These are phyloP conservation scores for Geoglossum glabrum DNA, from an alignment of 495 filamentous ascomycete genomes.

Conservation along the genomic window DNA sequence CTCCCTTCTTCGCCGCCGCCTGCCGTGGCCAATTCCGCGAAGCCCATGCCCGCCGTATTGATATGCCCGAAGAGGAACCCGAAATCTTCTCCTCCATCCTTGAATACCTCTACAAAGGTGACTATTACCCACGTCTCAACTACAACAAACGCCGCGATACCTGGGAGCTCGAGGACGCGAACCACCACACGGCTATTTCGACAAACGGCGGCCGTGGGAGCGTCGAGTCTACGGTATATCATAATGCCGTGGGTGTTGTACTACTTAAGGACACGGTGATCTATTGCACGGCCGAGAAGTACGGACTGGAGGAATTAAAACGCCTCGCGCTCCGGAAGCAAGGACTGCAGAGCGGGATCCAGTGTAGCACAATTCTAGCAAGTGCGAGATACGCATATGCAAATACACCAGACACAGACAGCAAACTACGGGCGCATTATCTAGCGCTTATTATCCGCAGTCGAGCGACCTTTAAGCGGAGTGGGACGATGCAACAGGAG, in stretches of 20 bases:
- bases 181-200: constrained; percentile 26
- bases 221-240: constrained; percentile 53
- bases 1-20: constrained; percentile 35
- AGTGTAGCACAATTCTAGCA: constrained; percentile 68
- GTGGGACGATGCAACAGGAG: constrained; percentile 93
- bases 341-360: constrained; percentile 67
- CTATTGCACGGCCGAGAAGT: constrained; percentile 73
- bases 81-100: constrained; percentile 46
- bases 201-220: constrained; percentile 36
- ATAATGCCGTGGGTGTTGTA: constrained; percentile 38
- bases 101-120: constrained; percentile 52
- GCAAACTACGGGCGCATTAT: constrained; percentile 78
- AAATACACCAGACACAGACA: constrained; percentile 80
- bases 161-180: constrained; percentile 48
- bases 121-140: constrained; percentile 47
- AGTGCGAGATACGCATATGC: constrained; percentile 85
- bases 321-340: constrained; percentile 73
- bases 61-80: constrained; percentile 42
- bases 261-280: constrained; percentile 78
- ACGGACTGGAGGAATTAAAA: constrained; percentile 64
- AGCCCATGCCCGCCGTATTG: constrained; percentile 22
- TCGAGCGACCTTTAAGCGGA: constrained; percentile 85
- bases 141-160: constrained; percentile 46
- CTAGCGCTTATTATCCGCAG: constrained; percentile 83
- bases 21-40: constrained; percentile 36